A percentile compares a stretch with the other conserved stretches of the same genome.
These are phyloP conservation scores for Ogataea thermomethanolica DNA, from an alignment of 805 yeast genomes.

Conservation along the genomic window DNA sequence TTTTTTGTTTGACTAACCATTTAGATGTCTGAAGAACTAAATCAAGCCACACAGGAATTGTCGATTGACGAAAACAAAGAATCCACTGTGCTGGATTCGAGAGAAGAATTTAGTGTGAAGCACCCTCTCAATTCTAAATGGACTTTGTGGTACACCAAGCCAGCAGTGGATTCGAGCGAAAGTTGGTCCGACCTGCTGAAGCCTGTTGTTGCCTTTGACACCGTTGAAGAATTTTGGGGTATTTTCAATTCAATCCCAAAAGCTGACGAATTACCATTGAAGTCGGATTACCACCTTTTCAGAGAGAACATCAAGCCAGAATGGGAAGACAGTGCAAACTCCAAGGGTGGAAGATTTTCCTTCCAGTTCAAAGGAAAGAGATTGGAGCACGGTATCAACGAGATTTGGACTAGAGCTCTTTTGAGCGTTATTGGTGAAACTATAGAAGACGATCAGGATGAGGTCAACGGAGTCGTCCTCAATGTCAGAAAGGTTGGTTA, in stretches of 20 bases:
- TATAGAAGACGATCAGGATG: conserved; percentile 75
- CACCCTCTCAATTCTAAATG: conserved; percentile 90
- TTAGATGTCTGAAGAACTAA: conserved; percentile 34
- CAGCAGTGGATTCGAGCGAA: conserved; percentile 72
- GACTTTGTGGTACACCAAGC: conserved; percentile 98
- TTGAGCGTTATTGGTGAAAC: conserved; percentile 94
- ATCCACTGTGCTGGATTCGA: conserved; percentile 54
- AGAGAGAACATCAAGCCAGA: conserved; percentile 94
- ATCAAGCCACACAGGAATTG: conserved; percentile 34
- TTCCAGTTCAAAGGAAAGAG: conserved; percentile 65
- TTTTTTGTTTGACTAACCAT: conserved; percentile 3
- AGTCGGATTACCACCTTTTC: conserved; percentile 93
- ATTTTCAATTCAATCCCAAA: conserved; percentile 89
- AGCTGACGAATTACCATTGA: conserved; percentile 85
- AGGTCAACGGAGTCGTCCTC: conserved; percentile 92
- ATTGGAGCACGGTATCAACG: conserved; percentile 56
- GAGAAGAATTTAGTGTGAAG: conserved; percentile 65
- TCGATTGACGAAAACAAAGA: conserved; percentile 33
- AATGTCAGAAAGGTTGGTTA: conserved; percentile 78
- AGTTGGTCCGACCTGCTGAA: conserved; percentile 91
- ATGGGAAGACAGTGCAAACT: conserved; percentile 92
- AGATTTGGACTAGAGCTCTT: conserved; percentile 86
- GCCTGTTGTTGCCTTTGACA: conserved; percentile 84
- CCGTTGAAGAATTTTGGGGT: conserved; percentile 99
- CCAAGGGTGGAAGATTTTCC: conserved; percentile 94